Conservation (phyloP, 345 rosid genomes). For the Salix koriyanagi region DNA sequence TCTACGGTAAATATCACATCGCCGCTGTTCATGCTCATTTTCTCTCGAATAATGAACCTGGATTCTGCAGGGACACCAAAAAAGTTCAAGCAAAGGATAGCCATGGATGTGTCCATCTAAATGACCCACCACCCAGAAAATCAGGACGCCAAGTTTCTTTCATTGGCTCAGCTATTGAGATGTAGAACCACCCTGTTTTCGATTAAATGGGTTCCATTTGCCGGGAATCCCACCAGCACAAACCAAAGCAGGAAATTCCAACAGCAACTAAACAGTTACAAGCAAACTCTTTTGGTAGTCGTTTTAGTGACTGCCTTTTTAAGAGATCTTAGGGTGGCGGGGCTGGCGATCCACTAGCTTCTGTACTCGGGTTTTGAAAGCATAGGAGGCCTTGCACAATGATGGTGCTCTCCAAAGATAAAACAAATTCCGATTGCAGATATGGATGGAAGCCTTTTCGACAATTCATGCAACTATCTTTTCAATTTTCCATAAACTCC, state of each 20-base stretch:
- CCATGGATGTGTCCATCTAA: constrained; percentile 15
- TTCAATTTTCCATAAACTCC: constrained; percentile 13
- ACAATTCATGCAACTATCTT: neutral
- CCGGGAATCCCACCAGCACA: constrained; percentile 35
- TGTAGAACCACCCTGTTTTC: constrained; percentile 18
- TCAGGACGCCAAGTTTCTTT: constrained; percentile 17
- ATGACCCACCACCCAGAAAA: constrained; percentile 44
- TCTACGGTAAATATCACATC: no score
- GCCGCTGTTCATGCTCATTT: neutral
- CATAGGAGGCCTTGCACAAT: constrained; percentile 29
- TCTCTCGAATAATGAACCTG: neutral
- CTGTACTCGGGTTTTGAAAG: constrained; percentile 28
- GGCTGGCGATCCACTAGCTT: constrained; percentile 34
- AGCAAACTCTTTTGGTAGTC: constrained; percentile 20
- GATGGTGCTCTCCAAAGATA: constrained; percentile 33
- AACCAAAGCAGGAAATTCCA: constrained; percentile 18
- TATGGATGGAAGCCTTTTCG: constrained; percentile 27
- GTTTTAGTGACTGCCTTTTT: constrained; percentile 17
- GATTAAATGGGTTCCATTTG: constrained; percentile 28
- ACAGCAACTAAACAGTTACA: constrained; percentile 17
- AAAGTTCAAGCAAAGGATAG: constrained; percentile 15
- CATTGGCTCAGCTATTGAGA: constrained; percentile 11
- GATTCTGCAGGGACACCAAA: constrained; percentile 3
- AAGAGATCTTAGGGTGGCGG: constrained; percentile 15
- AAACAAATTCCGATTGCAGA: constrained; percentile 24